A percentile compares a stretch with the other conserved stretches of the same genome.
Evolutionary conservation across 805 yeast species (phyloP).

Genomic region (Starmerella sirachaensis): DNA sequence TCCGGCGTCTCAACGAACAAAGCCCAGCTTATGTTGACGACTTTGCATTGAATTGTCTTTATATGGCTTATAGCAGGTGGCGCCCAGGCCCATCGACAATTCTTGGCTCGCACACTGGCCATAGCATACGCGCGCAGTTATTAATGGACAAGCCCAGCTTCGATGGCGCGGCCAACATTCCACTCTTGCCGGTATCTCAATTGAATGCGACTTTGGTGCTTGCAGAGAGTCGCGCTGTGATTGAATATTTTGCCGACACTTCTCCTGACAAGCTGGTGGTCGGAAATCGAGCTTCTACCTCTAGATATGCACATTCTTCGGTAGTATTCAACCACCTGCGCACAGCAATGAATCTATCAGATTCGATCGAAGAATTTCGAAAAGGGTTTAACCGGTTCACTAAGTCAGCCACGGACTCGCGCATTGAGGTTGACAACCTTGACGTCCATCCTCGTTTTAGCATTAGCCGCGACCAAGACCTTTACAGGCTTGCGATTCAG

Average conservation of each 20-base stretch:
- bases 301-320: constrained; percentile 9
- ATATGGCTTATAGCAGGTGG: constrained; percentile 27
- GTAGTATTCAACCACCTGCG: constrained; percentile 35
- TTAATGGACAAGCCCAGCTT: constrained; percentile 17
- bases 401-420: constrained; percentile 1
- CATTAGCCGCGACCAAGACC: constrained; percentile 33
- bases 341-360: constrained; percentile 33
- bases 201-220: constrained; percentile 36
- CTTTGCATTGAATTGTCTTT: constrained; percentile 25
- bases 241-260: constrained; percentile 42
- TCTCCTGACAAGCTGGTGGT: constrained; percentile 35
- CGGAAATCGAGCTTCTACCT: constrained; percentile 32
- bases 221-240: constrained; percentile 68
- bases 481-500: constrained; percentile 50
- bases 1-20: constrained; percentile 25
- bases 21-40: constrained; percentile 25
- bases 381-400: constrained; percentile 28
- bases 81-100: constrained; percentile 25
- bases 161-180: constrained; percentile 33
- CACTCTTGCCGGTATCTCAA: constrained; percentile 53
- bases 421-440: not conserved
- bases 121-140: constrained; percentile 22
- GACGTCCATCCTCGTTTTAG: constrained; percentile 2
- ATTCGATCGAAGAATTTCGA: constrained; percentile 29
- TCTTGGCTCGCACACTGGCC: constrained; percentile 23